Percentiles rank a stretch among this genome's conserved stretches.
Evolutionary conservation across 345 rosid species (phyloP).

Genomic region (Boechera retrofracta): DNA sequence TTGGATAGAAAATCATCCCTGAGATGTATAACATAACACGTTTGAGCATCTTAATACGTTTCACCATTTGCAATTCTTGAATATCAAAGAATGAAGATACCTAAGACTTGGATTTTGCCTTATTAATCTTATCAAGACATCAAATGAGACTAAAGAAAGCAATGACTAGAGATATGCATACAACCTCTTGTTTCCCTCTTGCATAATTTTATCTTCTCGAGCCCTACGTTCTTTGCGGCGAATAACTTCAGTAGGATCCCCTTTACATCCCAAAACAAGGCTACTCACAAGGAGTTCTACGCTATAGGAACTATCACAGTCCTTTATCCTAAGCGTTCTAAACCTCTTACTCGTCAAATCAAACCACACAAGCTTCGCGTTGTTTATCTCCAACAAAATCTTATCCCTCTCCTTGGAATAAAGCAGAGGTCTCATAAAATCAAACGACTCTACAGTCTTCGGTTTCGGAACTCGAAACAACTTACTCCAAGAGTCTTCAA

Average conservation of each 20-base stretch:
- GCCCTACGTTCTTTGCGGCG: conserved; percentile 18
- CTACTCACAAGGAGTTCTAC: conserved; percentile 50
- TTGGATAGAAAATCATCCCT: conserved; percentile 68
- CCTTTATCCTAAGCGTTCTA: conserved; percentile 41
- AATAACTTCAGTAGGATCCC: conserved; percentile 35
- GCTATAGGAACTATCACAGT: conserved; percentile 44
- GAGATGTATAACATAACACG: conserved; percentile 26
- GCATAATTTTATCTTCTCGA: conserved; percentile 35
- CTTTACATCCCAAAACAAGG: conserved; percentile 52
- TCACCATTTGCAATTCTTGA: neutral
- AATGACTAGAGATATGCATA: conserved; percentile 16
- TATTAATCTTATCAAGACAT: neutral
- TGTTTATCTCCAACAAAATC: conserved; percentile 56
- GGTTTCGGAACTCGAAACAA: conserved; percentile 43
- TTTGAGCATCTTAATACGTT: conserved; percentile 3
- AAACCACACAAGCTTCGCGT: conserved; percentile 56
- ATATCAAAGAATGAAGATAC: neutral
- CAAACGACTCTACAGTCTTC: conserved; percentile 38
- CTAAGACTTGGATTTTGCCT: neutral
- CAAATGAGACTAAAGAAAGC: neutral
- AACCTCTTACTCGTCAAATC: conserved; percentile 49
- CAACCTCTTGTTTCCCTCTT: conserved; percentile 48
- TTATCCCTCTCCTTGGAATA: conserved; percentile 50
- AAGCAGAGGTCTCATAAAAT: conserved; percentile 53
- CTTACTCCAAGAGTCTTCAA: conserved; percentile 59